These are phyloP conservation scores for Wickerhamomyces chambardii DNA, from an alignment of 805 yeast genomes.

Conservation along the genomic window DNA sequence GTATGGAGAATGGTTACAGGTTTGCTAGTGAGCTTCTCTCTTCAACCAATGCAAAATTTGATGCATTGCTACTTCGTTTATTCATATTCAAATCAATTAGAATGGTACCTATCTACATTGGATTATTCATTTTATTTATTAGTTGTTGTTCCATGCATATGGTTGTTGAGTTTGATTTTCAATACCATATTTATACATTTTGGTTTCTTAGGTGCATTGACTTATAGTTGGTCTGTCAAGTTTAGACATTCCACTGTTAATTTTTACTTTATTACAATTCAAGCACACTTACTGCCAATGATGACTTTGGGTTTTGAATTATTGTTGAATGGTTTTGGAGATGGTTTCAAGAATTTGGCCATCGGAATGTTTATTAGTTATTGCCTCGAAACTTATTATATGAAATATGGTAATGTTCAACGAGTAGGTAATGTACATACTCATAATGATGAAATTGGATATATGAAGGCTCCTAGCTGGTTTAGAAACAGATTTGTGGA, in stretches of 20 bases:
- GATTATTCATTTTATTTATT: constrained; percentile 49
- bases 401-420: constrained; percentile 14
- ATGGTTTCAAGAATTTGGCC: not conserved
- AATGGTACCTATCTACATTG: constrained; percentile 35
- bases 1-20: constrained; percentile 40
- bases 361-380: constrained; percentile 2
- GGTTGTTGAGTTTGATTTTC: constrained; percentile 20
- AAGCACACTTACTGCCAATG: constrained; percentile 49
- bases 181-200: constrained; percentile 19
- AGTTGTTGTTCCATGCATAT: constrained; percentile 37
- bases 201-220: constrained; percentile 42
- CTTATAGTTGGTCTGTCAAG: constrained; percentile 51
- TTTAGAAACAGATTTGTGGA: constrained; percentile 20
- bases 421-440: constrained; percentile 22
- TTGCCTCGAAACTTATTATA: constrained; percentile 12
- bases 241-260: constrained; percentile 41
- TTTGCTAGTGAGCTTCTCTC: constrained; percentile 32
- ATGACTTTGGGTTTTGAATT: constrained; percentile 33
- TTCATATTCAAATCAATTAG: constrained; percentile 47
- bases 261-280: constrained; percentile 45
- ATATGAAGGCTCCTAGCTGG: constrained; percentile 47
- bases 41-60: constrained; percentile 31
- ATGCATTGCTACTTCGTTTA: constrained; percentile 51
- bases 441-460: constrained; percentile 35
- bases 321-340: constrained; percentile 29